Evolutionary conservation across 768 basidiomycete genomes (phyloP).

Genomic region (Serendipita sp.): DNA sequence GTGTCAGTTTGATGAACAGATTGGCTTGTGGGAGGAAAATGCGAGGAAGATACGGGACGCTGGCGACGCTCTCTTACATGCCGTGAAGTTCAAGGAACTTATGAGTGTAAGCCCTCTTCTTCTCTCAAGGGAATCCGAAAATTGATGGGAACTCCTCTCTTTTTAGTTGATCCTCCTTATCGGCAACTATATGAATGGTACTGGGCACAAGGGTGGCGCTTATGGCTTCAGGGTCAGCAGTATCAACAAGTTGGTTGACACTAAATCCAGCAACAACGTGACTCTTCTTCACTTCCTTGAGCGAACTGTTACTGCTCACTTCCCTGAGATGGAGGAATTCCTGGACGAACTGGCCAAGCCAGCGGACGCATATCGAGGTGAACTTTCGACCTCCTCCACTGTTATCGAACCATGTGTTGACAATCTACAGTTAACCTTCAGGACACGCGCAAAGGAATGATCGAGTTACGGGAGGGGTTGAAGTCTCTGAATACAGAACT

Average conservation of each 20-base stretch:
- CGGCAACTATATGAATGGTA: slow-evolving; percentile 97
- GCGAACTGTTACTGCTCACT: slow-evolving; percentile 71
- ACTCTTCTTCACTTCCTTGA: slow-evolving; percentile 92
- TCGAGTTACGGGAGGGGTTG: slow-evolving; percentile 61
- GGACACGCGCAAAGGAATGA: slow-evolving; percentile 64
- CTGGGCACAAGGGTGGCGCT: slow-evolving; percentile 89
- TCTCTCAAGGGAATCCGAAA: not conserved
- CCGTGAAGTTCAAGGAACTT: slow-evolving; percentile 79
- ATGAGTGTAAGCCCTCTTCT: slow-evolving; percentile 42
- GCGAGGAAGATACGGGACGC: slow-evolving; percentile 71
- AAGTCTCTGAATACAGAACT: slow-evolving; percentile 67
- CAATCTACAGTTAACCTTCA: slow-evolving; percentile 54
- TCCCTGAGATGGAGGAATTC: slow-evolving; percentile 76
- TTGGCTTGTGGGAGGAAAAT: slow-evolving; percentile 72
- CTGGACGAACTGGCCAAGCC: slow-evolving; percentile 79
- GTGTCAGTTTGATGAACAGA: slow-evolving; percentile 73
- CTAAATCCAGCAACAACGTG: slow-evolving; percentile 88
- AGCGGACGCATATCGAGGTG: slow-evolving; percentile 85
- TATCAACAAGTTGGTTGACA: slow-evolving; percentile 98
- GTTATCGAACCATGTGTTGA: not conserved
- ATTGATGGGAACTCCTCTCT: not conserved
- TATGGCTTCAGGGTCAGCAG: slow-evolving; percentile 95
- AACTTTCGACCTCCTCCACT: slow-evolving; percentile 11
- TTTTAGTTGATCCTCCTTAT: slow-evolving; percentile 85
- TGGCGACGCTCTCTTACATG: slow-evolving; percentile 59